phyloP scores from a whole-genome alignment of 164 flowering plant species.

The Saururus chinensis region DNA sequence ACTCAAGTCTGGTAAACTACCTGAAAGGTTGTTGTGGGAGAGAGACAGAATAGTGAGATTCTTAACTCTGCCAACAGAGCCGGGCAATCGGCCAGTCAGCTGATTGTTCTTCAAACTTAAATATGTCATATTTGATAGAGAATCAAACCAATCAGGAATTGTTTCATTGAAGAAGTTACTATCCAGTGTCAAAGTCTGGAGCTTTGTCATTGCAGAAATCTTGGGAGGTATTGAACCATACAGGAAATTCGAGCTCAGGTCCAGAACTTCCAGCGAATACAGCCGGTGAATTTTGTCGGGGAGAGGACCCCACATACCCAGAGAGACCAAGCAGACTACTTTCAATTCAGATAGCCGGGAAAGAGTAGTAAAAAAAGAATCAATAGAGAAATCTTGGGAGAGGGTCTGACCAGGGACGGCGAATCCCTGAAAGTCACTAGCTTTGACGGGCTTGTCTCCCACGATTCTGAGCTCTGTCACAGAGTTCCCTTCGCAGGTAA shows the following conservation, averaged over 20 bases:
- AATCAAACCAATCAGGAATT: slow-evolving; percentile 63
- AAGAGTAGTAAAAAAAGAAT: slow-evolving; percentile 59
- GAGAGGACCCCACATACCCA: slow-evolving; percentile 83
- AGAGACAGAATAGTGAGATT: slow-evolving; percentile 48
- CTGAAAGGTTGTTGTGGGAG: slow-evolving; percentile 59
- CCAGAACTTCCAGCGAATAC: slow-evolving; percentile 44
- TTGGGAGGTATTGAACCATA: slow-evolving; percentile 63
- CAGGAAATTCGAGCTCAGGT: slow-evolving; percentile 61
- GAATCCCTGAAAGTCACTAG: slow-evolving; percentile 34
- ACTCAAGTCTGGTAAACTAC: slow-evolving; percentile 64
- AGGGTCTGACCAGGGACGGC: slow-evolving; percentile 44
- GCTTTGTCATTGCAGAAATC: slow-evolving; percentile 46
- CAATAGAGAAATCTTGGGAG: slow-evolving; percentile 56
- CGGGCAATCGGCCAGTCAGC: slow-evolving; percentile 58
- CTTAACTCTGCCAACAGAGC: slow-evolving; percentile 31
- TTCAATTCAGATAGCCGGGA: slow-evolving; percentile 50
- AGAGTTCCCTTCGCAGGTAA: slow-evolving; percentile 42
- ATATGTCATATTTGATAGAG: slow-evolving; percentile 48
- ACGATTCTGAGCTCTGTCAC: slow-evolving; percentile 52
- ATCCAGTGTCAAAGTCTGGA: slow-evolving; percentile 47
- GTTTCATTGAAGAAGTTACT: slow-evolving; percentile 68
- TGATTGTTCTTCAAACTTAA: slow-evolving; percentile 66
- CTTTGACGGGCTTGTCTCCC: slow-evolving; percentile 35
- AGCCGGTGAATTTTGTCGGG: slow-evolving; percentile 61
- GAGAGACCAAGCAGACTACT: slow-evolving; percentile 50